Conservation (phyloP, 305 asterid species). For the Striga hermonthica region DNA sequence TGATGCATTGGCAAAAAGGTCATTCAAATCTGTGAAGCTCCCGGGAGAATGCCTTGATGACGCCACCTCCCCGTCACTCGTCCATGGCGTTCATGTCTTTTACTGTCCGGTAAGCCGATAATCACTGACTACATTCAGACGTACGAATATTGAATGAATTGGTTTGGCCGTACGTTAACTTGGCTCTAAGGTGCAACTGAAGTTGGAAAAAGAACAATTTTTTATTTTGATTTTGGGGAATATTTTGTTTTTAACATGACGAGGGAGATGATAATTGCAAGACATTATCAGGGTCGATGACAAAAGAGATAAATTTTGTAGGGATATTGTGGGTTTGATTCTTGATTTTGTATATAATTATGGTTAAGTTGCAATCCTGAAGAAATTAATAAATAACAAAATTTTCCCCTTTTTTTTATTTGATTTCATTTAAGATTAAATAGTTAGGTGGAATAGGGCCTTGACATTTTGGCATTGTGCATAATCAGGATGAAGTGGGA, state of each 20-base stretch:
- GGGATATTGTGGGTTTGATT: neutral
- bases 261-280: neutral
- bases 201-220: neutral
- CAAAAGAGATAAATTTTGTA: neutral
- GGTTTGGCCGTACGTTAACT: neutral
- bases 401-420: neutral
- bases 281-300: neutral
- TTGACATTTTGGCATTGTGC: constrained; percentile 20
- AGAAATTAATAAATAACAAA: neutral
- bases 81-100: constrained; percentile 86
- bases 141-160: constrained; percentile 8
- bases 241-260: neutral
- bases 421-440: neutral
- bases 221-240: neutral
- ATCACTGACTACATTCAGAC: neutral
- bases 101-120: constrained; percentile 68
- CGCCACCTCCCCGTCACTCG: constrained; percentile 55
- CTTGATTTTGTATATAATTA: constrained; percentile 4
- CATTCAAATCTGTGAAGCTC: constrained; percentile 43
- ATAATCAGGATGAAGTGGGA: constrained; percentile 76
- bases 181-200: neutral
- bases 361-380: constrained; percentile 12
- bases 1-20: constrained; percentile 42
- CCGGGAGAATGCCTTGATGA: constrained; percentile 43
- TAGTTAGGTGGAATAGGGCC: constrained; percentile 7